Percentiles rank a stretch among this genome's conserved stretches.
phyloP scores from a whole-genome alignment of 2,329 filamentous ascomycete species.

The Aspergillus pseudonomiae region DNA sequence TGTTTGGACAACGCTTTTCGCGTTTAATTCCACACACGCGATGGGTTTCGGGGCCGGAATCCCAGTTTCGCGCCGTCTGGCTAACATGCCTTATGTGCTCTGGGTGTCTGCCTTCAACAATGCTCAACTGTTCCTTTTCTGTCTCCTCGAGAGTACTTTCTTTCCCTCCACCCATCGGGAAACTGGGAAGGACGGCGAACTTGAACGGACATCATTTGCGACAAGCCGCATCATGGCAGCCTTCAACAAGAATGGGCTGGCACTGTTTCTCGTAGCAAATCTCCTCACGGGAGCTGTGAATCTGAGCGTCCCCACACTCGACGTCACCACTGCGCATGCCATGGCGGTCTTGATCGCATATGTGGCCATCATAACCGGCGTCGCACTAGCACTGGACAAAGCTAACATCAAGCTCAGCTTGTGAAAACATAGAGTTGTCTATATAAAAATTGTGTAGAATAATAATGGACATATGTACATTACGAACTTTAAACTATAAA shows the following conservation, averaged over 20 bases:
- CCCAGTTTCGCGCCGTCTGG: slow-evolving; percentile 81
- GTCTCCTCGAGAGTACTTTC: slow-evolving; percentile 73
- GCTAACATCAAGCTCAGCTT: slow-evolving; percentile 37
- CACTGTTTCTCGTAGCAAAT: slow-evolving; percentile 85
- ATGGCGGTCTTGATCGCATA: slow-evolving; percentile 79
- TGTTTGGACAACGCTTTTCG: slow-evolving; percentile 72
- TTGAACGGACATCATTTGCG: slow-evolving; percentile 65
- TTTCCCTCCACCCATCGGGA: slow-evolving; percentile 73
- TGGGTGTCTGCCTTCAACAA: slow-evolving; percentile 94
- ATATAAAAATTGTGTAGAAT: background rate
- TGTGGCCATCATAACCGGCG: slow-evolving; percentile 64
- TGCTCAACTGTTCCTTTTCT: slow-evolving; percentile 78
- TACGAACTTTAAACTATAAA: background rate
- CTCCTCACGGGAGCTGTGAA: slow-evolving; percentile 88
- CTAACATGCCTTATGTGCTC: slow-evolving; percentile 89
- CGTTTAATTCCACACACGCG: slow-evolving; percentile 66
- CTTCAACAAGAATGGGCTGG: slow-evolving; percentile 86
- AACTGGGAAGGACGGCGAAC: slow-evolving; percentile 58
- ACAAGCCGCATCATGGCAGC: slow-evolving; percentile 81
- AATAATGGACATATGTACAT: slow-evolving; percentile 2
- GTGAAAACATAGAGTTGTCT: slow-evolving; percentile 4
- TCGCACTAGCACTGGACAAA: slow-evolving; percentile 57
- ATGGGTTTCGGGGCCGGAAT: slow-evolving; percentile 69
- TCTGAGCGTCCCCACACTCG: slow-evolving; percentile 78
- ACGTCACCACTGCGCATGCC: slow-evolving; percentile 64